Evolutionary conservation across 768 basidiomycete genomes (phyloP).

Genomic region (Boletus speciosus): DNA sequence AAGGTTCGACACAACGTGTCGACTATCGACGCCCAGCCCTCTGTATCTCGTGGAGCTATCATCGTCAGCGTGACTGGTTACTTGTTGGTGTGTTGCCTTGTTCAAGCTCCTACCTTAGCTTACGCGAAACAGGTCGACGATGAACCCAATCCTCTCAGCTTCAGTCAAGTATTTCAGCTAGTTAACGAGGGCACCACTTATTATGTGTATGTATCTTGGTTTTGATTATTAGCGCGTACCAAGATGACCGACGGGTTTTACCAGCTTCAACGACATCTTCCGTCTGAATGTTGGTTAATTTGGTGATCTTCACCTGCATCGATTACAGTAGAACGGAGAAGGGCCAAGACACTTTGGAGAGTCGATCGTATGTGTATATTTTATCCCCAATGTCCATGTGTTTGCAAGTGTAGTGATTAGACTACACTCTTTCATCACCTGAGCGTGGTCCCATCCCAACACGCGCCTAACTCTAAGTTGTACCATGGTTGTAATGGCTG

Average conservation of each 20-base stretch:
- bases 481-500: background rate
- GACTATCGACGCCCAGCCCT: conserved; percentile 88
- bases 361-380: conserved; percentile 9
- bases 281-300: conserved; percentile 69
- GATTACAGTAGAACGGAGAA: conserved; percentile 4
- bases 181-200: conserved; percentile 69
- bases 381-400: conserved; percentile 8
- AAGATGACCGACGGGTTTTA: conserved; percentile 4
- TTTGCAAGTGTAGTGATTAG: conserved; percentile 1
- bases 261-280: conserved; percentile 86
- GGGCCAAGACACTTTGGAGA: conserved; percentile 18
- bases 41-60: conserved; percentile 50
- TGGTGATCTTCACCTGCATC: background rate
- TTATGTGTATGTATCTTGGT: conserved; percentile 67
- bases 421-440: background rate
- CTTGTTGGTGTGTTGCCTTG: conserved; percentile 52
- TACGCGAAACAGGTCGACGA: conserved; percentile 68
- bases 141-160: conserved; percentile 72
- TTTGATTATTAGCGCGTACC: background rate
- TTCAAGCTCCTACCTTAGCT: background rate
- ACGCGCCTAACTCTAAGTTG: background rate
- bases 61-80: conserved; percentile 89
- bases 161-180: conserved; percentile 93
- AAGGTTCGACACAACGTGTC: conserved; percentile 77
- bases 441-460: background rate